phyloP scores from a whole-genome alignment of 441 rosid species.

The Breynia disticha region DNA sequence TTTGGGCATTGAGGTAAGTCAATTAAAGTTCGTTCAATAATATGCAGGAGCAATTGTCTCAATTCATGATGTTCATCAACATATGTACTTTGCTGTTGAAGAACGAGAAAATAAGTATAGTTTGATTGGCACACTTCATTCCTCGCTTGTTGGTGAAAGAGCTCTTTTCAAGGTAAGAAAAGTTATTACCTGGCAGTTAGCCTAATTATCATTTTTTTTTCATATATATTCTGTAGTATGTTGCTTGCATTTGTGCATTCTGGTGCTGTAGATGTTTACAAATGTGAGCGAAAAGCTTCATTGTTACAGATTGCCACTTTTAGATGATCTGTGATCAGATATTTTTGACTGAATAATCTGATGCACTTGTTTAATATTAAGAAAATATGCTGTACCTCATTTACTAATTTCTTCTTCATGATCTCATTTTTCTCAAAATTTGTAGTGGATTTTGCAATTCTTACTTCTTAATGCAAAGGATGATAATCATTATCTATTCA shows the following conservation, averaged over 20 bases:
- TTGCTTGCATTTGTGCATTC: too few species aligned
- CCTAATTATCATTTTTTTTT: neutral
- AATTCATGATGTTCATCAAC: constrained; percentile 84
- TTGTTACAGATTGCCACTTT: too few species aligned
- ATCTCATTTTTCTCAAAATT: too few species aligned
- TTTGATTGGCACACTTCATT: constrained; percentile 63
- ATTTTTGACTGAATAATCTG: neutral
- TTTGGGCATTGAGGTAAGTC: constrained; percentile 17
- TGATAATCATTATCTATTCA: neutral
- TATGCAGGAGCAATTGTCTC: constrained; percentile 75
- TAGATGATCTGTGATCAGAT: too few species aligned
- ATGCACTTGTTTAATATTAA: neutral
- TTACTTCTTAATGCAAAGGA: neutral
- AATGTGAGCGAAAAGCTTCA: neutral
- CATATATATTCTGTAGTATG: neutral
- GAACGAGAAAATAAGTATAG: constrained; percentile 45
- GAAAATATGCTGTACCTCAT: too few species aligned
- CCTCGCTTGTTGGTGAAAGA: constrained; percentile 77
- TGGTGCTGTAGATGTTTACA: too few species aligned
- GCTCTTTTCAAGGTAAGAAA: constrained; percentile 80
- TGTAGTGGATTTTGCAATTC: neutral
- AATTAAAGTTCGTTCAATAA: constrained; percentile 15
- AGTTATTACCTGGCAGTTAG: constrained; percentile 4
- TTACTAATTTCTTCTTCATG: neutral
- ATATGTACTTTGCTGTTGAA: constrained; percentile 71